These are phyloP conservation scores for Senna tora DNA, from an alignment of 306 rosid species.

Conservation along the genomic window DNA sequence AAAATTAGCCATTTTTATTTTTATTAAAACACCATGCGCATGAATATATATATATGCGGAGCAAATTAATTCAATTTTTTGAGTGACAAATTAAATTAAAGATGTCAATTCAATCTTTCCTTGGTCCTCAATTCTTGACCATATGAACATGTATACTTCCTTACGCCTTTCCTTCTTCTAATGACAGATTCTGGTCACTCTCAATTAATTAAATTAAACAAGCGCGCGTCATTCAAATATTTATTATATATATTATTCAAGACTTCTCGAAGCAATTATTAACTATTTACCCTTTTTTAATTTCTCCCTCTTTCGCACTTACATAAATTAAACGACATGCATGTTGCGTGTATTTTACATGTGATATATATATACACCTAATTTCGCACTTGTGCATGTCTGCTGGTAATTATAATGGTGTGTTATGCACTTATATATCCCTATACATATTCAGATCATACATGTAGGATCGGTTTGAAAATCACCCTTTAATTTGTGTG, in stretches of 20 bases:
- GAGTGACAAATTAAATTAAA: too few relatives aligned
- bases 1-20: neutral
- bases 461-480: too few relatives aligned
- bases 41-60: neutral
- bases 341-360: too few relatives aligned
- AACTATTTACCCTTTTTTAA: neutral
- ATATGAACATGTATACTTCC: neutral
- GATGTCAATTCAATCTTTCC: neutral
- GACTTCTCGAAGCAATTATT: neutral
- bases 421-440: neutral
- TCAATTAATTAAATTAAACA: neutral
- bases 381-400: too few relatives aligned
- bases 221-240: neutral
- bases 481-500: too few relatives aligned
- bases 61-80: neutral
- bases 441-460: neutral
- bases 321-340: too few relatives aligned
- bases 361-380: too few relatives aligned
- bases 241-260: neutral
- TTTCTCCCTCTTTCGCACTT: neutral
- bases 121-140: neutral
- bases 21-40: neutral
- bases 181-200: neutral
- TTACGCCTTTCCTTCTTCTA: neutral
- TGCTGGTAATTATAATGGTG: too few relatives aligned